phyloP scores from a whole-genome alignment of 345 rosid species.

The Iberis pinnata region DNA sequence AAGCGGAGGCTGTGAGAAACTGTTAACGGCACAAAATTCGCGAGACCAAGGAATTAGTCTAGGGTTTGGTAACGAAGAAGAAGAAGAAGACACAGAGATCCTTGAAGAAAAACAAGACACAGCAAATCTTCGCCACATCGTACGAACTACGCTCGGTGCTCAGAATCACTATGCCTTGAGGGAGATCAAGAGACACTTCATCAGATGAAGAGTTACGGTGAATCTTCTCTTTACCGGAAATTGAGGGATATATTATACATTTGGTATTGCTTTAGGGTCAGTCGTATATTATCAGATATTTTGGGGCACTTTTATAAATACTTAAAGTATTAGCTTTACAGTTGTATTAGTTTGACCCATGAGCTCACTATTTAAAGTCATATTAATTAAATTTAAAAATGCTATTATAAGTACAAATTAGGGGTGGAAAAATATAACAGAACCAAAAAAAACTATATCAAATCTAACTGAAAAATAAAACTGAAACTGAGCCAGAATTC shows the following conservation, averaged over 20 bases:
- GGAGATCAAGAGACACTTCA: no score
- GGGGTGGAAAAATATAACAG: no score
- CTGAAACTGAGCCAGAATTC: no score
- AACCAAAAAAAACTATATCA: no score
- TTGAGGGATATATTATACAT: background rate
- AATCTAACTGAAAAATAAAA: no score
- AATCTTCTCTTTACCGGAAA: background rate
- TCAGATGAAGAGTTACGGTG: conserved; percentile 10
- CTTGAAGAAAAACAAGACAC: conserved; percentile 30
- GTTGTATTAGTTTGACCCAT: conserved; percentile 9
- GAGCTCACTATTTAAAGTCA: no score
- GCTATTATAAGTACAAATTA: no score
- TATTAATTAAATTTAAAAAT: no score
- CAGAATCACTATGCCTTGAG: conserved; percentile 9
- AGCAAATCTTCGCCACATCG: conserved; percentile 39
- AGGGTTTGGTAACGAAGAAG: conserved; percentile 28
- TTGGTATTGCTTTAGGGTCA: background rate
- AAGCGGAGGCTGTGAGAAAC: conserved; percentile 18
- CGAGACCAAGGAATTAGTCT: conserved; percentile 27
- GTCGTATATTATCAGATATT: background rate
- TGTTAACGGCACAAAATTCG: conserved; percentile 21
- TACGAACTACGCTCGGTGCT: background rate
- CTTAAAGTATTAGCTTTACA: background rate
- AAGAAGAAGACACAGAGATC: conserved; percentile 25
- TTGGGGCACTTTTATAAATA: background rate